Conservation (phyloP, 2,329 filamentous ascomycete species). For the Alternaria panax region DNA sequence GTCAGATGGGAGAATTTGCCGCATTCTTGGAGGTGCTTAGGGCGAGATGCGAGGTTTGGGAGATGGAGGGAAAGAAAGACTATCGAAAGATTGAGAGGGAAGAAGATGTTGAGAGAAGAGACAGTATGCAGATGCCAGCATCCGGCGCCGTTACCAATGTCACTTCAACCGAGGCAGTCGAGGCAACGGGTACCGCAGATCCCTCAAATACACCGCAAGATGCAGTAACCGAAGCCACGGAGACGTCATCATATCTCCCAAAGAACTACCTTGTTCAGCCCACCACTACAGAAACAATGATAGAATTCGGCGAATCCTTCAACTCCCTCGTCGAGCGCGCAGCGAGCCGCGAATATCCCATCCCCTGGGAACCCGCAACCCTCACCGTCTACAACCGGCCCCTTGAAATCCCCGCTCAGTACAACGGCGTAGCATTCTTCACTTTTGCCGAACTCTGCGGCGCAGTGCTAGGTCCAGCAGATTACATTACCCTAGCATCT, state of each 20-base stretch:
- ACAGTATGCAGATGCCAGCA: conserved; percentile 4
- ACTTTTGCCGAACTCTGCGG: conserved; percentile 73
- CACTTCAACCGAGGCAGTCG: not conserved
- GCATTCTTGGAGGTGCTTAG: conserved; percentile 78
- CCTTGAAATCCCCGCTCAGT: conserved; percentile 65
- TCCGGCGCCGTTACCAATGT: not conserved
- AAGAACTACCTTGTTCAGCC: conserved; percentile 48
- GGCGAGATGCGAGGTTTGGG: conserved; percentile 81
- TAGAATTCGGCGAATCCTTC: conserved; percentile 30
- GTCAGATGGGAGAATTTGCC: conserved; percentile 73
- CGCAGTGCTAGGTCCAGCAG: conserved; percentile 73
- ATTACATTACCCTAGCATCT: conserved; percentile 83
- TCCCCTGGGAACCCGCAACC: conserved; percentile 55
- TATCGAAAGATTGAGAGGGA: conserved; percentile 63
- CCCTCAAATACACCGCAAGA: not conserved
- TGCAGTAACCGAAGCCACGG: not conserved
- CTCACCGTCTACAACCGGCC: conserved; percentile 69
- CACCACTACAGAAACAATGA: conserved; percentile 28
- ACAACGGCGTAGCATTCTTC: conserved; percentile 68
- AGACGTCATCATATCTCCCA: conserved; percentile 23
- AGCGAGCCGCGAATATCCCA: conserved; percentile 42
- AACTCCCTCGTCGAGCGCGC: conserved; percentile 32
- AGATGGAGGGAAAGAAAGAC: conserved; percentile 78
- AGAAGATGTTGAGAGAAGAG: conserved; percentile 11
- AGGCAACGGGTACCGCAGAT: not conserved